Base-by-base conservation (phyloP, 2,329 filamentous ascomycete genomes). In the Xylariaceae sp. region DNA sequence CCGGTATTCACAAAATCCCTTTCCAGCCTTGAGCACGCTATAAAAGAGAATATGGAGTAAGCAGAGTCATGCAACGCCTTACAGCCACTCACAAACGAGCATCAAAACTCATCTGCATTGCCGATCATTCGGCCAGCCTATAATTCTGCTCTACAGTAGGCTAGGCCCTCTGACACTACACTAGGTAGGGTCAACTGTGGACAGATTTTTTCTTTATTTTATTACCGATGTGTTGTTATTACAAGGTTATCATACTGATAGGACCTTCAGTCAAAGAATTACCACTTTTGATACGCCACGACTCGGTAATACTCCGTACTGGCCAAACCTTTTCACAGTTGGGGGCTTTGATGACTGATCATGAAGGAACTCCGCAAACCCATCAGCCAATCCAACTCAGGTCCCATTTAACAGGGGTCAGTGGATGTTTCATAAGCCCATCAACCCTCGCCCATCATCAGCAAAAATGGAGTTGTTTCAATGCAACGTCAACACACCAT, bases 41-140 rank as follows among this genome's bases (percentile, higher is more conserved):
- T 45, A n/a, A n/a, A n/a, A n/a, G n/a, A 31, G 28, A 6, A 12
- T 12, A 36, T 36, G 46, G 46, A 58, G 50, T 54, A 31, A 48
- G 40, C 41, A 61, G 58, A 61, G 58, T 61, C 58, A 61, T 61
- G 58, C 58, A 61, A 23, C 45, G 31, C 8, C 31, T 49, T 6
- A 37, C 5, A n/a, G 8, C 58, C 58, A 55, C 34, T 58, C 50
- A 56, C 39, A 52, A 49, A 44, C 7, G 28, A 47, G 14, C 24
- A 34, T 33, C 31, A 28, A 26, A 48, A 54, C 49, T 36, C 23
- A 12, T 34, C 17, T 46, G 50, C 56, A 34, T 46, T 54, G 56
- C 51, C 33, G 51, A 53, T 58, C 46, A 19, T 46, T 43, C 16
- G 23, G 19, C 39, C 49, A 34, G 33, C 19, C 31, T 33, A 41